Percentiles rank a stretch among this genome's conserved stretches.
These are phyloP conservation scores for Malus fusca DNA, from an alignment of 306 rosid genomes.

Conservation along the genomic window DNA sequence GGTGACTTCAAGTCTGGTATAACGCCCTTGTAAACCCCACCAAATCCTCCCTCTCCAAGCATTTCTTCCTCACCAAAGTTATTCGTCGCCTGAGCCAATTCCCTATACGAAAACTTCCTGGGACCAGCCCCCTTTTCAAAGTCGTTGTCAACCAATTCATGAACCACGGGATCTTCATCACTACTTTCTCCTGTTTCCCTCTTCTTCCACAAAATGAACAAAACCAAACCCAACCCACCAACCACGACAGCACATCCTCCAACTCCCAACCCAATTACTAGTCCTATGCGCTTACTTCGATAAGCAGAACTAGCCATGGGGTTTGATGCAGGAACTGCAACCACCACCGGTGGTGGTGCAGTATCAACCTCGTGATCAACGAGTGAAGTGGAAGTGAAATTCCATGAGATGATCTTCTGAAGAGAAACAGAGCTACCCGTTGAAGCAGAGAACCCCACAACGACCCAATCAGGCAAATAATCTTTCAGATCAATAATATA, in stretches of 20 bases:
- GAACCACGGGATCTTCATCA: neutral
- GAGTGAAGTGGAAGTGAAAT: neutral
- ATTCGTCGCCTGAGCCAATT: conserved; percentile 20
- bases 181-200: neutral
- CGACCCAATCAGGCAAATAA: neutral
- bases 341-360: too few relatives aligned
- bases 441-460: neutral
- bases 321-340: too few relatives aligned
- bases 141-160: neutral
- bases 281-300: neutral
- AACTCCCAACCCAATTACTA: neutral
- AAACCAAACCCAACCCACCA: neutral
- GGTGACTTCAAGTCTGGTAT: conserved; percentile 11
- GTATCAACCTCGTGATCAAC: too few relatives aligned
- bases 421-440: neutral
- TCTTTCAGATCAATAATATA: neutral
- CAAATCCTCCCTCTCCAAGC: conserved; percentile 13
- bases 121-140: neutral
- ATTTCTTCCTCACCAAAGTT: conserved; percentile 26
- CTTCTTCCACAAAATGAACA: conserved; percentile 5
- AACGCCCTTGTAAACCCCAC: conserved; percentile 29
- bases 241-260: neutral
- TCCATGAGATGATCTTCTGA: conserved; percentile 3
- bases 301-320: too few relatives aligned
- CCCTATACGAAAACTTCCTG: neutral